Evolutionary conservation across 306 rosid genomes (phyloP), one percentile per base, ranked within the genome.

Genomic region (Rosa lucieae): DNA sequence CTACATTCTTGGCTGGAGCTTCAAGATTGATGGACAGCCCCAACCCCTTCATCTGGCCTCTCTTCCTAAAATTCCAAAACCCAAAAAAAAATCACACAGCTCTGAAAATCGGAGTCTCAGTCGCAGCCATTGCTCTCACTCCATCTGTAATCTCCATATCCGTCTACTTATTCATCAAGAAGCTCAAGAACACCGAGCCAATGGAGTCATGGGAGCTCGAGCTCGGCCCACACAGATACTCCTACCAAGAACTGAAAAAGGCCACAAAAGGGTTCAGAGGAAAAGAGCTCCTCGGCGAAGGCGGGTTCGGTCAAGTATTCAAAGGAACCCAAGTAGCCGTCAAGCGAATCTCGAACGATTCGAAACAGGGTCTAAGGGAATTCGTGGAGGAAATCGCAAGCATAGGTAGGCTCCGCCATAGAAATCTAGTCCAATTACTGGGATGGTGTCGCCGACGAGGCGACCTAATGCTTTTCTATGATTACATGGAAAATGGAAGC

Each of bases 381-480:
- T 93, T 93, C 8, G 89, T 90, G 37, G 81, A 97, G 0, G 98
- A 93, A 76, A 93, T 93, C 0, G 93, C 97, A 4, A 93, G 90
- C 77, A 91, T 91, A 46, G 98, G 98, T 10, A 83, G 90, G 78
- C 94, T 93, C 12, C 92, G 98, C 0, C 98, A 93, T 76, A 80
- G 95, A 79, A 93, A 93, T 65, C 70, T 93, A 85, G 94, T 85
- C 72, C 97, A 90, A 58, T 77, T 93, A 3, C 74, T 87, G 37
- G 98, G 98, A 0, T 93, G 98, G 98, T 93, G 98, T 72, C 92
- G 97, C 5, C 86, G 88, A 10, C 79, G 89, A 0, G 89, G 95
- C 0, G 95, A 93, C 79, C 87, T 93, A 1, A 77, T 93, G 7
- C 90, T 93, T 18, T 97, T 91, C 53, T 93, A 93, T 42, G 98